These are phyloP conservation scores for Diversispora epigaea DNA, from an alignment of 192 early-diverging fungal genomes.

Conservation along the genomic window DNA sequence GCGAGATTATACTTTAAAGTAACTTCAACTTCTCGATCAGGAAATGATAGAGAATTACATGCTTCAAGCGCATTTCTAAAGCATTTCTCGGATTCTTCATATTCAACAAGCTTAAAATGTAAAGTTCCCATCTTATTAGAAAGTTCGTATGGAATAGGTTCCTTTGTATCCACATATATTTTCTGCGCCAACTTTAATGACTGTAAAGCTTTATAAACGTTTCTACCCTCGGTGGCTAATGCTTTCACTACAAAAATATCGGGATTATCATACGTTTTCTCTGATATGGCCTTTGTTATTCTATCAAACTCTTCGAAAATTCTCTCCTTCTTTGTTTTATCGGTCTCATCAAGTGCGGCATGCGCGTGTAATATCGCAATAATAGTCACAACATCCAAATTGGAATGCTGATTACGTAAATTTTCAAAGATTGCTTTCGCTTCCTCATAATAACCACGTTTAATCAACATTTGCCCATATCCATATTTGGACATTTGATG, in stretches of 20 bases:
- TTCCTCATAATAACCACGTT: conserved; percentile 42
- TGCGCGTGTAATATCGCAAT: not conserved
- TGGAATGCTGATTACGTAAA: not conserved
- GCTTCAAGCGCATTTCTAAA: not conserved
- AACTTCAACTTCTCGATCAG: not conserved
- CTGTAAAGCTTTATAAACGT: not conserved
- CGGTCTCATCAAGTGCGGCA: not conserved
- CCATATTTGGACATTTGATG: conserved; percentile 73
- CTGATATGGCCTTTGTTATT: not conserved
- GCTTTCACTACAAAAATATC: conserved; percentile 3
- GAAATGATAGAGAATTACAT: not conserved
- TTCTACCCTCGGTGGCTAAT: not conserved
- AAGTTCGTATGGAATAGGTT: not conserved
- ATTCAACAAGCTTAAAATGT: not conserved
- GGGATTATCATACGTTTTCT: conserved; percentile 5
- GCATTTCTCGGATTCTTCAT: not conserved
- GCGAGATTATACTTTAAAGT: not conserved
- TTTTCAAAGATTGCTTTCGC: not conserved
- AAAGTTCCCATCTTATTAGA: conserved; percentile 2
- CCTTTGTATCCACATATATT: not conserved
- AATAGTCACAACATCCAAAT: conserved; percentile 1
- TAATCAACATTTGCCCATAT: conserved; percentile 72
- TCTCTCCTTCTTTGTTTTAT: not conserved
- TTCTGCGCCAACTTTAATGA: conserved; percentile 1
- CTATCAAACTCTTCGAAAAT: not conserved